Evolutionary conservation across 2,329 filamentous ascomycete species (phyloP).

Genomic region (Tothia fuscella): DNA sequence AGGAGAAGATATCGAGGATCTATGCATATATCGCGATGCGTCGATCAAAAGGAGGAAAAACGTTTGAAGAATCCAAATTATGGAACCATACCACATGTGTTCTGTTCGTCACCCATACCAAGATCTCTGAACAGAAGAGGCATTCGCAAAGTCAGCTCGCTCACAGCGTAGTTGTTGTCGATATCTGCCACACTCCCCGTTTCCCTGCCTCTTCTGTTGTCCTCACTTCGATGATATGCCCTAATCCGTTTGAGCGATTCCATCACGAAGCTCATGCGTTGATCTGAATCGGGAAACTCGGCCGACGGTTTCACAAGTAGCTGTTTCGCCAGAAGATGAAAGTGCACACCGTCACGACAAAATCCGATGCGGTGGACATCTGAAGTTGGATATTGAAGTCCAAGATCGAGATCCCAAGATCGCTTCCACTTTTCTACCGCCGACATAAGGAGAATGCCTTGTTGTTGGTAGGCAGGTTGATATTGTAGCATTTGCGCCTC

Average conservation of each 20-base stretch:
- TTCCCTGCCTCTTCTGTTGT: constrained; percentile 44
- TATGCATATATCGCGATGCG: too few species aligned
- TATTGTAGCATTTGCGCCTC: constrained; percentile 33
- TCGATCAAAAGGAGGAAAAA: too few species aligned
- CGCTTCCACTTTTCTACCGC: constrained; percentile 62
- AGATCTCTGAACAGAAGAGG: constrained; percentile 10
- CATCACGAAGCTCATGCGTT: constrained; percentile 49
- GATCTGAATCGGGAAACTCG: constrained; percentile 41
- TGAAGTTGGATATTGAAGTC: constrained; percentile 49
- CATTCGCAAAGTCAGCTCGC: constrained; percentile 41
- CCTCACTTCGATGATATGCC: constrained; percentile 40
- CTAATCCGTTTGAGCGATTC: constrained; percentile 48
- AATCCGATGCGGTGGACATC: constrained; percentile 46
- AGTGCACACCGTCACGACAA: constrained; percentile 59
- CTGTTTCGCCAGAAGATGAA: constrained; percentile 59
- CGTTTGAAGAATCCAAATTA: too few species aligned
- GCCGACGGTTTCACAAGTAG: constrained; percentile 31
- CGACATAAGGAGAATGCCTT: not conserved
- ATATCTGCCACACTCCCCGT: constrained; percentile 57
- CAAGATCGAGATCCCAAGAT: constrained; percentile 59
- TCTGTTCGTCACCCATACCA: too few species aligned
- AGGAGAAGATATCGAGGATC: too few species aligned
- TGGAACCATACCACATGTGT: too few species aligned
- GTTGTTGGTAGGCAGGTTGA: constrained; percentile 15
- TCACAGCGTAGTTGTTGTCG: constrained; percentile 52